Conservation (phyloP, 2,329 filamentous ascomycete species). For the Chaetomium sp. region DNA sequence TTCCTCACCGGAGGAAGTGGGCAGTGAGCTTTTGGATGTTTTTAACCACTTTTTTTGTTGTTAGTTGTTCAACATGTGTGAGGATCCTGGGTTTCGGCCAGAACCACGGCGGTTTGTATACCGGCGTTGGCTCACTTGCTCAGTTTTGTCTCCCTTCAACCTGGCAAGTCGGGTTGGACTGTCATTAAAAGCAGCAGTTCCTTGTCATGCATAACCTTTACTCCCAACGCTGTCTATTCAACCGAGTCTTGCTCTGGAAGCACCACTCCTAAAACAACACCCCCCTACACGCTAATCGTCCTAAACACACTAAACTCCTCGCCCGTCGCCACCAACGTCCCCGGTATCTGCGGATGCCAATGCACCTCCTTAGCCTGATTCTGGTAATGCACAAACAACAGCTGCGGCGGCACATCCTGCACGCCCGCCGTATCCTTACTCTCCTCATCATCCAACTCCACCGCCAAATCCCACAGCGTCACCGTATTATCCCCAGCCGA, state of each 20-base stretch:
- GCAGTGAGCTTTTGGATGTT: too few species aligned
- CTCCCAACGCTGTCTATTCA: too few species aligned
- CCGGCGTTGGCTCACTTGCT: too few species aligned
- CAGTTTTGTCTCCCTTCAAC: too few species aligned
- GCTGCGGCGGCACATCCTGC: conserved; percentile 84
- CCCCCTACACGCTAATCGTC: conserved; percentile 68
- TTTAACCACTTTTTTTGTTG: too few species aligned
- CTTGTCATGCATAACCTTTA: too few species aligned
- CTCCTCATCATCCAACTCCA: conserved; percentile 96
- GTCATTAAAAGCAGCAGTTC: too few species aligned
- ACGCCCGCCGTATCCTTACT: conserved; percentile 81
- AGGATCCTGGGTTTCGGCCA: too few species aligned
- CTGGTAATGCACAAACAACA: conserved; percentile 95
- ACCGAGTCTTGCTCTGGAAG: neutral
- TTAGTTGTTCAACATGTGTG: too few species aligned
- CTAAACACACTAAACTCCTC: conserved; percentile 82
- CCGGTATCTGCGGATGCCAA: conserved; percentile 96
- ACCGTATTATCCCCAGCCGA: conserved; percentile 90
- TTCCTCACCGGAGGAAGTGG: too few species aligned
- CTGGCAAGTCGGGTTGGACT: too few species aligned
- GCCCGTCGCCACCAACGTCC: conserved; percentile 81
- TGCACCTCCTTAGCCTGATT: conserved; percentile 92
- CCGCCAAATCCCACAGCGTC: conserved; percentile 92
- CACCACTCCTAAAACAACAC: neutral
- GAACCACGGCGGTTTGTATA: too few species aligned